Conservation (phyloP, 306 rosid genomes). For the Spatholobus suberectus region DNA sequence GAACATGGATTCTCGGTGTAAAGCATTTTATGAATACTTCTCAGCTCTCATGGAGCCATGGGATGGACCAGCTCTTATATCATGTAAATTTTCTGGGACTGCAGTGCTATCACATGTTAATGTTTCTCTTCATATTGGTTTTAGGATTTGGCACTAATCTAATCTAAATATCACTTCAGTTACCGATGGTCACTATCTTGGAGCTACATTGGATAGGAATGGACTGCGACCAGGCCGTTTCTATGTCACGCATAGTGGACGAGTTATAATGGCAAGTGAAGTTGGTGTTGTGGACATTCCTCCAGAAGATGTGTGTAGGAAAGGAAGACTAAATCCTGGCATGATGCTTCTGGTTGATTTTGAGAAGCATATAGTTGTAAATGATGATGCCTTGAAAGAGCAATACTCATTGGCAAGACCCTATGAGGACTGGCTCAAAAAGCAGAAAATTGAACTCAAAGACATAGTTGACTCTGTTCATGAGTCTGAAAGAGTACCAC, state of each 20-base stretch:
- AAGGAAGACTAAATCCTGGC: constrained; percentile 98
- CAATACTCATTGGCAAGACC: constrained; percentile 94
- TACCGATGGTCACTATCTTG: constrained; percentile 98
- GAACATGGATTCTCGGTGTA: constrained; percentile 85
- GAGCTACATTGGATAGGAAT: constrained; percentile 98
- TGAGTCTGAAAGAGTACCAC: constrained; percentile 69
- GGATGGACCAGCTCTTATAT: constrained; percentile 99
- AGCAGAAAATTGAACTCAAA: constrained; percentile 86
- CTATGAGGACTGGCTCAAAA: constrained; percentile 86
- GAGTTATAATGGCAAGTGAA: constrained; percentile 98
- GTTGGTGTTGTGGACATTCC: constrained; percentile 98
- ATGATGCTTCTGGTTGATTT: constrained; percentile 99
- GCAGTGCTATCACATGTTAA: background rate
- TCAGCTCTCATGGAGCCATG: constrained; percentile 99
- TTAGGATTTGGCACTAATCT: constrained; percentile 18
- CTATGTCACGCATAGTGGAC: constrained; percentile 92
- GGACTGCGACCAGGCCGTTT: constrained; percentile 98
- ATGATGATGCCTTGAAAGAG: constrained; percentile 91
- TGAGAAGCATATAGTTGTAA: constrained; percentile 91
- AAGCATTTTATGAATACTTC: constrained; percentile 85
- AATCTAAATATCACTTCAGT: constrained; percentile 56
- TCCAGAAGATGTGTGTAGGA: constrained; percentile 83
- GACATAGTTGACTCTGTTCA: constrained; percentile 78
- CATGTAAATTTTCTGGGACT: constrained; percentile 64
- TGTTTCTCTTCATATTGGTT: background rate